Conservation (phyloP, 2,329 filamentous ascomycete genomes). For the Lomentospora prolificans region DNA sequence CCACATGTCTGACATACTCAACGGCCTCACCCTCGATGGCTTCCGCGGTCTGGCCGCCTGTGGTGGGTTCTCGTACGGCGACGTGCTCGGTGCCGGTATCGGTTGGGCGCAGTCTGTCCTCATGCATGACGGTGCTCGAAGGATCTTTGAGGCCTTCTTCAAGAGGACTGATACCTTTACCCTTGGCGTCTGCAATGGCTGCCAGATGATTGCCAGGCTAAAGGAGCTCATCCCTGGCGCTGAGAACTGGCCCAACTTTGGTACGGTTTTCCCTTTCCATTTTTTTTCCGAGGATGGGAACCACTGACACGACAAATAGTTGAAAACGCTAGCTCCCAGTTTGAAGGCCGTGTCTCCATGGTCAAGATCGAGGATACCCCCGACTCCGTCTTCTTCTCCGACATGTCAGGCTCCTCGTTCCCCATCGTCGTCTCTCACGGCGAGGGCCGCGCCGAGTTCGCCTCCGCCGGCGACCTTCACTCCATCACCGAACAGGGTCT, state of each 20-base stretch:
- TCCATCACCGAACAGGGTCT: constrained; percentile 52
- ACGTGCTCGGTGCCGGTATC: constrained; percentile 77
- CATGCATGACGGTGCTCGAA: constrained; percentile 65
- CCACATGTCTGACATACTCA: constrained; percentile 90
- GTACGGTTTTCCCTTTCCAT: constrained; percentile 79
- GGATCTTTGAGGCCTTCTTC: constrained; percentile 80
- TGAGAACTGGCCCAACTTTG: constrained; percentile 50
- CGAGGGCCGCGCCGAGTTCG: constrained; percentile 73
- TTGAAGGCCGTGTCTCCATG: constrained; percentile 83
- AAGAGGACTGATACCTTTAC: constrained; percentile 80
- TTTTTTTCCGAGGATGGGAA: constrained; percentile 7
- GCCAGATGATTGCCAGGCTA: constrained; percentile 82
- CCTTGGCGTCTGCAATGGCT: constrained; percentile 93
- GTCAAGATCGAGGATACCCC: constrained; percentile 46
- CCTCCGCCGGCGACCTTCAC: constrained; percentile 38
- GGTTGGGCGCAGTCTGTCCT: constrained; percentile 95
- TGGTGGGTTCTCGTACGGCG: constrained; percentile 88
- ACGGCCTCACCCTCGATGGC: constrained; percentile 66
- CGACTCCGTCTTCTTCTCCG: constrained; percentile 78
- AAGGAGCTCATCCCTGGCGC: constrained; percentile 47
- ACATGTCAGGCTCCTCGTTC: constrained; percentile 72
- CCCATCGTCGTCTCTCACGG: constrained; percentile 87
- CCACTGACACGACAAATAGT: too few relatives aligned
- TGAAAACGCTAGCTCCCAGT: constrained; percentile 34
- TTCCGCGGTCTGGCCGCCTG: constrained; percentile 90